Percentiles rank a stretch among this genome's conserved stretches.
These are phyloP conservation scores for Xylariaceae sp. DNA, from an alignment of 2,329 filamentous ascomycete species.

Conservation along the genomic window DNA sequence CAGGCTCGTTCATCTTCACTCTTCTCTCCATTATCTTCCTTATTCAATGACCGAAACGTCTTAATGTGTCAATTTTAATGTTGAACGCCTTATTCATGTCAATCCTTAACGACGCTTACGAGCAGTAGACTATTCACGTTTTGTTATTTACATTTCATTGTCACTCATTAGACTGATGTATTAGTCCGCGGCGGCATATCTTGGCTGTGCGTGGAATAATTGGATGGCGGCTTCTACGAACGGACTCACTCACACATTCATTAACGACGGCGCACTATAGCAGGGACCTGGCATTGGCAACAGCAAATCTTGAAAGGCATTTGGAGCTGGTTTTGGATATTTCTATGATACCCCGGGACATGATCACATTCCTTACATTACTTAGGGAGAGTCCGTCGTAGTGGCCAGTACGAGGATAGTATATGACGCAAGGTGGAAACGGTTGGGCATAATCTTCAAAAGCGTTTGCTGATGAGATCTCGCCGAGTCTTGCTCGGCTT, in stretches of 20 bases:
- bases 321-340: neutral
- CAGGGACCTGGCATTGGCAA: neutral
- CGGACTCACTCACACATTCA: conserved; percentile 5
- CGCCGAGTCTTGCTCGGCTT: too few species aligned
- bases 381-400: neutral
- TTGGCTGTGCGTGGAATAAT: neutral
- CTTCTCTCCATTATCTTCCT: conserved; percentile 22
- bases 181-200: too few species aligned
- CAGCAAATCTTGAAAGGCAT: neutral
- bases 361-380: conserved; percentile 11
- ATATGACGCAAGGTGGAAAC: neutral
- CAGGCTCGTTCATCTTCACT: conserved; percentile 14
- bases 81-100: conserved; percentile 10
- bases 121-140: neutral
- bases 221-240: neutral
- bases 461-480: neutral
- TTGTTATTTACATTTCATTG: neutral
- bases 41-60: conserved; percentile 14
- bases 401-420: neutral
- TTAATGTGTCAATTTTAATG: conserved; percentile 11
- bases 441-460: neutral
- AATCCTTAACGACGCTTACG: conserved; percentile 7
- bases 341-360: conserved; percentile 13
- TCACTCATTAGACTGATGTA: neutral
- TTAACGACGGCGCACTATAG: neutral